Evolutionary conservation across 306 rosid genomes (phyloP), one percentile per base, ranked within the genome.

Genomic region (Malus sieversii): DNA sequence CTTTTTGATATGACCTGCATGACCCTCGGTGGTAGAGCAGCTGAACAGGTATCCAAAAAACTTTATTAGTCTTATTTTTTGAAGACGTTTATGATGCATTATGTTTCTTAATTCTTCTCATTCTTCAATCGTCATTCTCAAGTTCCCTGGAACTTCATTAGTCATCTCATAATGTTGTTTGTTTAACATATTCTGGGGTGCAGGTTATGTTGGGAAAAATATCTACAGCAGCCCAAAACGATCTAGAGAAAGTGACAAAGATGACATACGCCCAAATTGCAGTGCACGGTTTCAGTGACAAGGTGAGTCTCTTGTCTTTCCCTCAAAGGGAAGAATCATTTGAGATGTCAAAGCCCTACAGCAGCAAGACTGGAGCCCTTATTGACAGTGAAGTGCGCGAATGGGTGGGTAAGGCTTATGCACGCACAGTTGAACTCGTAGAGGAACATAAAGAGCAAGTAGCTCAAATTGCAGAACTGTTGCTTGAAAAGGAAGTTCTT

Each of bases 211-310:
- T 92, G 16, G 98, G 98, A 66, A 89, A 53, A 84, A 92, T 95
- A 61, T 90, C 98, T 3, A 95, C 97, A 0, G 98, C 96, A 58
- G 98, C 98, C 30, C 97, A 95, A 77, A 89, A 95, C 16, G 97
- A 95, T 79, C 83, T 92, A 85, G 98, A 95, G 81, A 95, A 92
- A 80, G 98, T 95, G 75, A 95, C 98, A 30, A 92, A 90, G 88
- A 85, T 95, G 97, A 95, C 97, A 1, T 95, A 95, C 74, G 97
- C 96, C 30, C 98, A 95, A 84, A 97, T 95, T 10, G 97, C 98
- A 18, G 85, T 92, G 13, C 90, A 90, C 40, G 98, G 98, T 40
- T 95, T 95, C 35, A 95, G 97, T 4, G 97, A 92, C 22, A 95
- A 95, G 81, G 98, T 95, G 44, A 97, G 97, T 12, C 96, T 90